A percentile compares a stretch with the other conserved stretches of the same genome.
Evolutionary conservation across 768 basidiomycete genomes (phyloP).

Genomic region (Leccinum olivaceopallidum): DNA sequence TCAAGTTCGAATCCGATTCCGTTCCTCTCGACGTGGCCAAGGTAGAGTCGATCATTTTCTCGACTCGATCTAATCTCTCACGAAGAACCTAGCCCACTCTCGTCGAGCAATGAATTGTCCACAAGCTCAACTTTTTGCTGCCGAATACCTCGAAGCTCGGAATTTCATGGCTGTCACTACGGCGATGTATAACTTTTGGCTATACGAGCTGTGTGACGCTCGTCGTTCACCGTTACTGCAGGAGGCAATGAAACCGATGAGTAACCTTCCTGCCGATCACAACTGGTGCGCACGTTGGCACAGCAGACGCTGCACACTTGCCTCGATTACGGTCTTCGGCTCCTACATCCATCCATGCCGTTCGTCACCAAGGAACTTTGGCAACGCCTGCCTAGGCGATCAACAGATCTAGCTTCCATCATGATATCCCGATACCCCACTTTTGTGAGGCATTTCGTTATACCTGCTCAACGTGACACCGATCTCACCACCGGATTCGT

Average conservation of each 20-base stretch:
- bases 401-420: constrained; percentile 81
- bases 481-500: neutral
- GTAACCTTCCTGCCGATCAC: constrained; percentile 68
- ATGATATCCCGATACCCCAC: constrained; percentile 87
- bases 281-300: constrained; percentile 68
- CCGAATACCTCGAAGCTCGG: constrained; percentile 60
- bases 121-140: constrained; percentile 64
- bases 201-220: constrained; percentile 96
- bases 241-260: constrained; percentile 99
- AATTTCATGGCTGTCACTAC: constrained; percentile 96
- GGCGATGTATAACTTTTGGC: constrained; percentile 89
- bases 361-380: constrained; percentile 48
- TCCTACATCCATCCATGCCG: constrained; percentile 96
- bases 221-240: constrained; percentile 33
- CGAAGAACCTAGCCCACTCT: constrained; percentile 64
- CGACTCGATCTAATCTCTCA: constrained; percentile 6
- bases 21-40: constrained; percentile 44
- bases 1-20: constrained; percentile 49
- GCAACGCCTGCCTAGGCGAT: constrained; percentile 90
- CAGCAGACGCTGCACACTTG: constrained; percentile 96
- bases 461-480: neutral
- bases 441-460: constrained; percentile 50
- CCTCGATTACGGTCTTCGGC: constrained; percentile 83
- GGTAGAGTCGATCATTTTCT: no score
- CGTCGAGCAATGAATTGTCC: constrained; percentile 93